Evolutionary conservation across 805 yeast species (phyloP).

Genomic region (Zygoascus tannicola): DNA sequence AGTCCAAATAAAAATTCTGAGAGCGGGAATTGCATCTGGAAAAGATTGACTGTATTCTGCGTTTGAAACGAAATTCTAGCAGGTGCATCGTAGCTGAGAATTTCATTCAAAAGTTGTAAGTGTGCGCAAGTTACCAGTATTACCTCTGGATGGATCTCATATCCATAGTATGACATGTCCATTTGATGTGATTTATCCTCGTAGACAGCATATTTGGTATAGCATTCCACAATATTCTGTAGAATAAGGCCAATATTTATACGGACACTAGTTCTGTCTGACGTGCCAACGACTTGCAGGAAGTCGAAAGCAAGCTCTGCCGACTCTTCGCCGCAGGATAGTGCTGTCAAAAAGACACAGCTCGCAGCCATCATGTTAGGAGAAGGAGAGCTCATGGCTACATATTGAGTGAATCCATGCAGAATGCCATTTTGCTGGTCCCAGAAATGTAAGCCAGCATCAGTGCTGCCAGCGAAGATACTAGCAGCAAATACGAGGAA

Average conservation of each 20-base stretch:
- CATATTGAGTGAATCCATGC: conserved; percentile 83
- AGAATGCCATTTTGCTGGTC: conserved; percentile 52
- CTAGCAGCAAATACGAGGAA: conserved; percentile 69
- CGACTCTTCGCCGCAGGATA: conserved; percentile 51
- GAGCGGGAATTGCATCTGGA: background rate
- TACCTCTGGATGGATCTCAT: conserved; percentile 62
- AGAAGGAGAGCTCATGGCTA: conserved; percentile 40
- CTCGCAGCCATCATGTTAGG: conserved; percentile 45
- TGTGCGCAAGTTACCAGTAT: conserved; percentile 65
- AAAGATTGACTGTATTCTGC: conserved; percentile 24
- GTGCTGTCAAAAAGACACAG: conserved; percentile 66
- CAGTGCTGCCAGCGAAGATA: conserved; percentile 54
- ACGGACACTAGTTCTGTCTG: background rate
- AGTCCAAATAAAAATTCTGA: background rate
- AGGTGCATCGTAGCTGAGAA: conserved; percentile 35
- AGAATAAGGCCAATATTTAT: background rate
- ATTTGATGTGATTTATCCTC: background rate
- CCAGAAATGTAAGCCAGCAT: conserved; percentile 54
- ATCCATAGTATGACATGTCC: background rate
- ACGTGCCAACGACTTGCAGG: background rate
- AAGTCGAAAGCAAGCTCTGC: conserved; percentile 30
- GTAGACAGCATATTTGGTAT: background rate
- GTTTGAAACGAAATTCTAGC: conserved; percentile 25
- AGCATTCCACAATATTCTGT: conserved; percentile 20
- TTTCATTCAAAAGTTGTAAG: conserved; percentile 52